Base-by-base conservation (phyloP, 2,329 filamentous ascomycete genomes). In the Pseudocercospora ulei region DNA sequence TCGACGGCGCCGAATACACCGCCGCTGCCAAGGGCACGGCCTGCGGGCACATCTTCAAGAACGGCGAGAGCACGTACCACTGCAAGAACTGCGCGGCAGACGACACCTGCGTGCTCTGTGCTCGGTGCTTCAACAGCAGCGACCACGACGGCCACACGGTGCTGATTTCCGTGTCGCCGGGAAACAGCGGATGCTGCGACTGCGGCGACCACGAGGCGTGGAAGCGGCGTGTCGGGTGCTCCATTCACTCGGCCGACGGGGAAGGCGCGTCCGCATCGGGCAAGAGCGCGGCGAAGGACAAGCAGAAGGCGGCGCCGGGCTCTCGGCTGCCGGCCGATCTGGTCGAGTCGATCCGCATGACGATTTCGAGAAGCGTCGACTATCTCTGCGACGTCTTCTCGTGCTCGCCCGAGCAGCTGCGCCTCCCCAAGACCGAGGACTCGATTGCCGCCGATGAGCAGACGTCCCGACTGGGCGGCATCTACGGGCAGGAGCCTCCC, bases 351-450 rank as follows among this genome's bases (percentile, higher is more conserved):
- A 85, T 96, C 45, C 75, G 79, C 39, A 84, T 83, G 71, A 96
- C 90, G 0, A 79, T 98, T 47, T 76, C 82, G 1, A 75, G 84
- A 43, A 80, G 78, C 7, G 73, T 96, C 46, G 90, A 98, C 65
- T 98, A 94, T 59, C 79, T 98, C 47, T 95, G 88, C 65, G 90
- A 98, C 65, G 86, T 98, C 45, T 86, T 96, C 48, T 96, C 90
- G 2, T 98, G 92, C 64, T 92, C 88, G 1, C 92, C 92, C 0
- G 92, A 98, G 64, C 88, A 98, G 63, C 70, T 98, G 33, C 78
- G 90, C 25, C 70, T 93, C 44, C 70, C 79, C 5, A 98, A 96
- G 66, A 82, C 85, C 0, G 75, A 78, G 47, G 79, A 85, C 38
- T 81, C 78, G 1, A 90, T 98, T 39, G 65, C 76, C 39, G 71